Percentiles rank a stretch among this genome's conserved stretches.
Evolutionary conservation across 305 asterid species (phyloP).

Genomic region (Fraxinus sp.): DNA sequence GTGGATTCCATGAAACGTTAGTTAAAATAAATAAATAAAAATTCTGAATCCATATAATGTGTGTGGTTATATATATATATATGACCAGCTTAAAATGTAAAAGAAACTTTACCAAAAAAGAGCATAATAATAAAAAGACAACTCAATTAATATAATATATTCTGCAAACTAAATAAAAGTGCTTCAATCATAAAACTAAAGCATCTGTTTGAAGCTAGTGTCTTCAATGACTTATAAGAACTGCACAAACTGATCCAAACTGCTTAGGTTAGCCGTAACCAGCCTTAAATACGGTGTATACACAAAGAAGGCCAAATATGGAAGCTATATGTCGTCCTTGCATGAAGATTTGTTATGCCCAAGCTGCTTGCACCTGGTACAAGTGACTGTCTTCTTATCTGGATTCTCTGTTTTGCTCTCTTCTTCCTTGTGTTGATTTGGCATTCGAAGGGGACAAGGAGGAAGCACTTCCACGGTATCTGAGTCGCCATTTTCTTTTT

Average conservation of each 20-base stretch:
- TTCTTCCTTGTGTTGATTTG: conserved; percentile 47
- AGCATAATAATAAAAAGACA: background rate
- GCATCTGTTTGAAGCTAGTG: background rate
- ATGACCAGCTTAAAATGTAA: background rate
- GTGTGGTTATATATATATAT: background rate
- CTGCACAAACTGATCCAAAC: background rate
- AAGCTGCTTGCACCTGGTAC: conserved; percentile 83
- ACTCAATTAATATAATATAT: background rate
- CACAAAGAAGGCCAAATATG: background rate
- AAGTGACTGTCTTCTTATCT: conserved; percentile 76
- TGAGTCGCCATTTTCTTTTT: conserved; percentile 37
- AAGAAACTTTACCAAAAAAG: background rate
- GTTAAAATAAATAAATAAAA: too few species aligned
- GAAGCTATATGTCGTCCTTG: conserved; percentile 37
- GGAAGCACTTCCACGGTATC: conserved; percentile 62
- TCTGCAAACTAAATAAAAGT: background rate
- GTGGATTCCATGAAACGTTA: background rate
- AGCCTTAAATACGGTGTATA: background rate
- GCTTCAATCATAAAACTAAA: background rate
- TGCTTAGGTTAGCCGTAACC: background rate
- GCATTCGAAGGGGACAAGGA: conserved; percentile 41
- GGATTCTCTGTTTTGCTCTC: conserved; percentile 47
- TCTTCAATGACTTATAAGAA: background rate
- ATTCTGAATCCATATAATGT: too few species aligned
- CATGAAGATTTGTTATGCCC: conserved; percentile 94